Evolutionary conservation across 2,329 filamentous ascomycete genomes (phyloP).

Genomic region (Aspergillus eucalypticola): DNA sequence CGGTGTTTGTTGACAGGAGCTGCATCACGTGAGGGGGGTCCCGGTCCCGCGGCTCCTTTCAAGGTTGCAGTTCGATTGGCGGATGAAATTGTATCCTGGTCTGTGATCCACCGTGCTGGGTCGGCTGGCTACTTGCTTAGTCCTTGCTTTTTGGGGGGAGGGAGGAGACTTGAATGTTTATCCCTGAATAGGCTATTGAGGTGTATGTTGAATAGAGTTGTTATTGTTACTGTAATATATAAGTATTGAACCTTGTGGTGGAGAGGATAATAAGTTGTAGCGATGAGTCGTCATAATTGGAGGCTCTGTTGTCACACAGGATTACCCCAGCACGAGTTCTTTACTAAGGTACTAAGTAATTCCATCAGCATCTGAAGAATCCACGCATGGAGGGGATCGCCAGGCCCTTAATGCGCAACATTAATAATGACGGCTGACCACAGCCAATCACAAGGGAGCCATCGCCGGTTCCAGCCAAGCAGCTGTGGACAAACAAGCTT

Average conservation of each 20-base stretch:
- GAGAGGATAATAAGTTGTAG: no score
- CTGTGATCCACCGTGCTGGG: conserved; percentile 1
- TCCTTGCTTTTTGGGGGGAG: neutral
- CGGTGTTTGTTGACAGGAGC: conserved; percentile 8
- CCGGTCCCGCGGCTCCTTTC: neutral
- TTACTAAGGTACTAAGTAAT: no score
- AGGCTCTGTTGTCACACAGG: neutral
- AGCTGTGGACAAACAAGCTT: neutral
- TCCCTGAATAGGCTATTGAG: neutral
- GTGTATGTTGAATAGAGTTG: neutral
- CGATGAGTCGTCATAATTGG: no score
- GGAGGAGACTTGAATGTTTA: neutral
- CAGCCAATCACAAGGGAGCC: neutral
- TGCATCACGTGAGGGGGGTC: conserved; percentile 10
- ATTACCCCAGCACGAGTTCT: neutral
- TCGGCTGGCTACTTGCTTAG: neutral
- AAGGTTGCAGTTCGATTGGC: neutral
- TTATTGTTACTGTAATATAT: neutral
- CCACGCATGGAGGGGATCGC: neutral
- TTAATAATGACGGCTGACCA: neutral
- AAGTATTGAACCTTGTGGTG: no score
- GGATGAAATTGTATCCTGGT: neutral
- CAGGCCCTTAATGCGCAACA: neutral
- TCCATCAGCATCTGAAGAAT: neutral
- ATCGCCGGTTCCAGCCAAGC: neutral